These are phyloP conservation scores for Boletus bicolor DNA, from an alignment of 768 basidiomycete genomes.

Conservation along the genomic window DNA sequence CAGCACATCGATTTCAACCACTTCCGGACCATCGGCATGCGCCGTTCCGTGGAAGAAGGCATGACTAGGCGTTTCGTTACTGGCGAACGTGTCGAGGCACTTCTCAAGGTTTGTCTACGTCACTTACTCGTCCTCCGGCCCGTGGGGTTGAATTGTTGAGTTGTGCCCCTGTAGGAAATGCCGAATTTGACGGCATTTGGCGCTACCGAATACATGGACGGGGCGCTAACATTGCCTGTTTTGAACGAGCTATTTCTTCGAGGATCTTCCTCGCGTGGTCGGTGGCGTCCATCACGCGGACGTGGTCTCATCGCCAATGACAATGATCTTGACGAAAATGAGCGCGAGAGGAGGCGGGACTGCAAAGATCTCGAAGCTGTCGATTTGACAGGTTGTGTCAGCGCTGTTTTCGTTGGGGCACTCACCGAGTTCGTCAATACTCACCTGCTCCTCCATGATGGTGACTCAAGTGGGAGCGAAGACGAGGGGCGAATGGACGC, in stretches of 20 bases:
- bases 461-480: constrained; percentile 45
- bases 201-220: constrained; percentile 99
- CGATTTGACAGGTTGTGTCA: constrained; percentile 94
- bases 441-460: constrained; percentile 47
- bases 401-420: constrained; percentile 82
- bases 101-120: constrained; percentile 60
- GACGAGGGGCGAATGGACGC: constrained; percentile 33
- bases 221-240: constrained; percentile 79
- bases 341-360: constrained; percentile 67
- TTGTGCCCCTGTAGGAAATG: constrained; percentile 59
- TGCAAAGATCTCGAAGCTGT: constrained; percentile 82
- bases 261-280: constrained; percentile 65
- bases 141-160: constrained; percentile 7
- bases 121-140: constrained; percentile 3
- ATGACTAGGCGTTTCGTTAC: constrained; percentile 91
- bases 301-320: constrained; percentile 49
- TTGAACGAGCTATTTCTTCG: constrained; percentile 89
- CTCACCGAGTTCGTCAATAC: constrained; percentile 78
- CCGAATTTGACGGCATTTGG: constrained; percentile 85
- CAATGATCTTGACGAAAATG: constrained; percentile 69
- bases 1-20: constrained; percentile 92
- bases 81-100: constrained; percentile 72
- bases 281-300: constrained; percentile 66
- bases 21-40: constrained; percentile 96
- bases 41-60: constrained; percentile 87